Percentiles rank a stretch among this genome's conserved stretches.
phyloP scores from a whole-genome alignment of 345 rosid species.

The Hibiscus syriacus region DNA sequence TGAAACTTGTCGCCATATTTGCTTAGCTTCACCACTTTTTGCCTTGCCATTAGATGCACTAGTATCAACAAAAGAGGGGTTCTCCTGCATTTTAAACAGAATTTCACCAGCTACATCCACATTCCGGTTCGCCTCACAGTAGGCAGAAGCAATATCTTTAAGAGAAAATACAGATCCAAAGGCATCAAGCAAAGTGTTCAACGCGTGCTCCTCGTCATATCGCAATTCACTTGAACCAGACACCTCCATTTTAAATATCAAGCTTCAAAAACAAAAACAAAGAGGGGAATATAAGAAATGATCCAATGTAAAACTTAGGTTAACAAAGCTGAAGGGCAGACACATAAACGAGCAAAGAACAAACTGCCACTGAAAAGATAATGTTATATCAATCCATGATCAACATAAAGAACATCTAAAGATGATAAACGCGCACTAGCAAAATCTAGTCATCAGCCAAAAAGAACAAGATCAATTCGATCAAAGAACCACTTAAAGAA shows the following conservation, averaged over 20 bases:
- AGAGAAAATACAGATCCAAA: slow-evolving; percentile 35
- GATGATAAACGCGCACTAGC: background rate
- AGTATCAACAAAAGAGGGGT: slow-evolving; percentile 10
- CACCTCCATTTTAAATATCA: slow-evolving; percentile 31
- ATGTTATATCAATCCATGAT: background rate
- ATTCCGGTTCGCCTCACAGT: slow-evolving; percentile 26
- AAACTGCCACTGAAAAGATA: background rate
- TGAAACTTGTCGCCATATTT: background rate
- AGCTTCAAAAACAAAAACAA: background rate
- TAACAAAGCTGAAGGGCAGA: background rate
- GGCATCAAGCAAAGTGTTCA: slow-evolving; percentile 35
- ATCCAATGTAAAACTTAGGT: background rate
- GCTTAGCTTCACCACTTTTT: background rate
- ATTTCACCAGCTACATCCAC: slow-evolving; percentile 31
- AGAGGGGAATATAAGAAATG: background rate
- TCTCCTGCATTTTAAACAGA: slow-evolving; percentile 25
- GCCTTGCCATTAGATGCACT: slow-evolving; percentile 11
- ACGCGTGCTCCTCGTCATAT: slow-evolving; percentile 29
- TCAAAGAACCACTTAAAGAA: background rate
- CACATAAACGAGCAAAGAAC: too few species aligned
- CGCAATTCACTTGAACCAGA: slow-evolving; percentile 15
- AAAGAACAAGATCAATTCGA: background rate
- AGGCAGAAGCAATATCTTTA: slow-evolving; percentile 42
- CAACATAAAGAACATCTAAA: background rate
- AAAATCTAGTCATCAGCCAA: background rate